Base-by-base conservation (phyloP, 108 stramenopile genomes). In the Epipyxis sp. region DNA sequence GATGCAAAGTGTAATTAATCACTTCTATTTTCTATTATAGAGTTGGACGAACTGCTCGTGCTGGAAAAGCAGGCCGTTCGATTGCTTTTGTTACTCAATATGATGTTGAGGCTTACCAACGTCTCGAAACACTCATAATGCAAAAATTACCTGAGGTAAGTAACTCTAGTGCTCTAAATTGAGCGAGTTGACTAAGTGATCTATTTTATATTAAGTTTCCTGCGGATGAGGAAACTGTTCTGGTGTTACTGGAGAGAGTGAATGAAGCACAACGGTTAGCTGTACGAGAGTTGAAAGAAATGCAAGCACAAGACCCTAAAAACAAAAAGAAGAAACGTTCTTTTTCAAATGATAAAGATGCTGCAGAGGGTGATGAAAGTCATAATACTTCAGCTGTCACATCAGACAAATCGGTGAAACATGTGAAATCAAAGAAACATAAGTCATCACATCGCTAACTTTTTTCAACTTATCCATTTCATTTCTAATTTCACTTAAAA, bases 71-170 rank as follows among this genome's bases (percentile, higher is more conserved):
- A 27, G 98, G 98, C 0, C 89, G 94, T 61, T 93, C 97, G 30
- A 88, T 99, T 78, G 94, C 97, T 6, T 89, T 99, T 86, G 98
- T 99, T 34, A 98, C 98, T 41, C 98, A 99, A 87, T 98, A 96
- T 83, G 97, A 96, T 89, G 93, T 98, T 20, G 97, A 98, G 86
- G 91, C 96, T 27, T 99, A 95, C 84, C 95, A 97, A 77, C 87
- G 95, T 42, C 77, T 99, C 80, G 98, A 99, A 82, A 89, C 88
- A 13, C 82, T 97, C 57, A 44, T 90, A 41, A 83, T 90, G 87
- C 79, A 91, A 91, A 78, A 91, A 88, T 78, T 86, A 0, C 77
- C 72, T 1, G 83, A 2, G 76, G 2, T 86, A 82, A 77, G 25
- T 39, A 25, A 45, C 69, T 54, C 16, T 20, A 2, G 41, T 71